Base-by-base conservation (phyloP, 768 basidiomycete genomes). In the Lactifluus piperatus region DNA sequence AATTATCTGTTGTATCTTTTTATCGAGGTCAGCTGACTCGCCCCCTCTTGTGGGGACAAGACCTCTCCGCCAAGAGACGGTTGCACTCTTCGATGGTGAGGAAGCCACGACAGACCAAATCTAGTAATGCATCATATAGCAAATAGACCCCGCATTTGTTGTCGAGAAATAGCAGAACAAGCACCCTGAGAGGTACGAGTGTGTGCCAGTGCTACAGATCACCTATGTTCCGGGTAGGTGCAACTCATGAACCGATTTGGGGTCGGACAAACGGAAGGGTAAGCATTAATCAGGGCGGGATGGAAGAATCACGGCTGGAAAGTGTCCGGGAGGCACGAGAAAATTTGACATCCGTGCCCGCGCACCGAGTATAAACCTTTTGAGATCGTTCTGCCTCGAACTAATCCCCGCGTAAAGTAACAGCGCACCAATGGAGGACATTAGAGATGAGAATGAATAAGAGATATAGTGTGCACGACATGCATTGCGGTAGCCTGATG, bases 11-110 rank as follows among this genome's bases (percentile, higher is more conserved):
- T 79, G 81, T 68, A 77, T 74, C 69, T 89, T 85, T 84, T 77
- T 89, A 81, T 81, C 69, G 86, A 91, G 73, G 70, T 76, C 55
- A 75, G 80, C 49, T 89, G 81, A 75, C 68, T 81, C 67, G 78
- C 74, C 73, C 84, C 75, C n/a, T 88, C n/a, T n/a, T n/a, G 81
- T 32, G 13, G 75, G 78, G 79, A 70, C 81, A n/a, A n/a, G n/a
- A n/a, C 79, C 60, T 81, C 86, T 18, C 34, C 78, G 91, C 63
- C 88, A 91, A 70, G 88, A 91, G 75, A 89, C 88, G n/a, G 84
- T 87, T 9, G 84, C 79, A 34, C 69, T 91, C 53, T 91, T 91
- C 75, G 88, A 91, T 64, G 87, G 86, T 39, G 32, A 43, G 14
- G 57, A 34, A 7, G 41, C 30, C n/a, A n/a, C n/a, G n/a, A n/a